These are phyloP conservation scores for Tylopilus subfusipes DNA, from an alignment of 768 basidiomycete species.

Conservation along the genomic window DNA sequence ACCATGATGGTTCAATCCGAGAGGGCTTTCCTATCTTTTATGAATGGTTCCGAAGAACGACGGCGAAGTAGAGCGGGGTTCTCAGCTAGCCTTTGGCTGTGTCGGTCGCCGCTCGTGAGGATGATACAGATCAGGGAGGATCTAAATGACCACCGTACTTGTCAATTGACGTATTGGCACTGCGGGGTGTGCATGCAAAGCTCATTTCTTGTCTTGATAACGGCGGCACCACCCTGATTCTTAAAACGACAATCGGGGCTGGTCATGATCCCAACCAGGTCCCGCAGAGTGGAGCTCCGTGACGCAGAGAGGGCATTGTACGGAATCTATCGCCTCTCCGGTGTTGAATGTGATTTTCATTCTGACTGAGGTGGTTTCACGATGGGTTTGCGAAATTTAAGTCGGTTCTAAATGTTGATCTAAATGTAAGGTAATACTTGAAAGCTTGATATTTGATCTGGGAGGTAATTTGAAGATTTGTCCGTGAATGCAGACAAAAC, in stretches of 20 bases:
- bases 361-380: no score
- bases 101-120: slow-evolving; percentile 14
- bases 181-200: not conserved
- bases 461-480: no score
- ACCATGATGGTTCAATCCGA: slow-evolving; percentile 27
- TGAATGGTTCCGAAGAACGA: slow-evolving; percentile 36
- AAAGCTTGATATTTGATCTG: no score
- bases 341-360: slow-evolving; percentile 2
- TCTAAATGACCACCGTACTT: not conserved
- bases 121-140: not conserved
- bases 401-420: no score
- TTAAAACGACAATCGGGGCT: not conserved
- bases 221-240: not conserved
- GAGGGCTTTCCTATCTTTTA: slow-evolving; percentile 27
- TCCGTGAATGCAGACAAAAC: no score
- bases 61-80: slow-evolving; percentile 20
- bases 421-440: no score
- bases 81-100: slow-evolving; percentile 32
- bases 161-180: not conserved
- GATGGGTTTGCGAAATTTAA: no score
- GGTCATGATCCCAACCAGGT: not conserved
- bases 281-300: not conserved
- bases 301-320: not conserved
- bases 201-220: not conserved
- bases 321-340: not conserved